phyloP scores from a whole-genome alignment of 2,329 filamentous ascomycete genomes.

The Alternaria longipes region DNA sequence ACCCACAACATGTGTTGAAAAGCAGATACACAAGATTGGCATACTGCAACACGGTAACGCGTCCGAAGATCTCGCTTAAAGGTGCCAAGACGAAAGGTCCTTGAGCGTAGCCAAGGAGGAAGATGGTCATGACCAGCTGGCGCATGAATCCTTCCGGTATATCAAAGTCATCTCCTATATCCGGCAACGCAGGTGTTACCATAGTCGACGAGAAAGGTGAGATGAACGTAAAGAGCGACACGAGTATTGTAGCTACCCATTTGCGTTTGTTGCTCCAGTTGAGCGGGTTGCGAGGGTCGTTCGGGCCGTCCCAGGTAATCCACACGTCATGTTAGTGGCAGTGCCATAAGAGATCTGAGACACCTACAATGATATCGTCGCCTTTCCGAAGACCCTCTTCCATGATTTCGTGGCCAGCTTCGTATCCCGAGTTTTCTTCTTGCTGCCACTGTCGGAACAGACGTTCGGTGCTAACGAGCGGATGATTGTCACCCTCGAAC shows the following conservation, averaged over 20 bases:
- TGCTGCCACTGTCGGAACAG: constrained; percentile 27
- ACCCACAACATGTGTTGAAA: constrained; percentile 48
- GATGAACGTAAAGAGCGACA: constrained; percentile 53
- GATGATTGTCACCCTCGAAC: constrained; percentile 27
- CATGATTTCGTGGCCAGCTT: constrained; percentile 16
- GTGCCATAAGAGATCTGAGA: background rate
- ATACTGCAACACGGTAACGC: constrained; percentile 45
- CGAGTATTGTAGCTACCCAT: constrained; percentile 57
- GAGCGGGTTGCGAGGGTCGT: constrained; percentile 58
- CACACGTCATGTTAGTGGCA: constrained; percentile 21
- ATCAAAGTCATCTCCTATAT: constrained; percentile 43
- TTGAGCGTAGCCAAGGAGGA: constrained; percentile 50
- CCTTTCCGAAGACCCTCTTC: constrained; percentile 10
- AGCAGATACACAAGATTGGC: constrained; percentile 47
- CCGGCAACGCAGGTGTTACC: constrained; percentile 47
- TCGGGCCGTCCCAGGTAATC: constrained; percentile 57
- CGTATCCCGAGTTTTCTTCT: constrained; percentile 24
- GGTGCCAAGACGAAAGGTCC: constrained; percentile 50
- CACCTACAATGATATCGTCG: constrained; percentile 31
- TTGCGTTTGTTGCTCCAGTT: constrained; percentile 57
- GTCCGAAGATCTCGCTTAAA: constrained; percentile 48
- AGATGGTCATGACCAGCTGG: constrained; percentile 49
- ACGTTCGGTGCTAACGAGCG: constrained; percentile 32
- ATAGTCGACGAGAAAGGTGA: constrained; percentile 52
- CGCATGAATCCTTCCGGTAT: constrained; percentile 42